Base-by-base conservation (phyloP, 495 filamentous ascomycete species). In the Neurospora tetrasperma region DNA sequence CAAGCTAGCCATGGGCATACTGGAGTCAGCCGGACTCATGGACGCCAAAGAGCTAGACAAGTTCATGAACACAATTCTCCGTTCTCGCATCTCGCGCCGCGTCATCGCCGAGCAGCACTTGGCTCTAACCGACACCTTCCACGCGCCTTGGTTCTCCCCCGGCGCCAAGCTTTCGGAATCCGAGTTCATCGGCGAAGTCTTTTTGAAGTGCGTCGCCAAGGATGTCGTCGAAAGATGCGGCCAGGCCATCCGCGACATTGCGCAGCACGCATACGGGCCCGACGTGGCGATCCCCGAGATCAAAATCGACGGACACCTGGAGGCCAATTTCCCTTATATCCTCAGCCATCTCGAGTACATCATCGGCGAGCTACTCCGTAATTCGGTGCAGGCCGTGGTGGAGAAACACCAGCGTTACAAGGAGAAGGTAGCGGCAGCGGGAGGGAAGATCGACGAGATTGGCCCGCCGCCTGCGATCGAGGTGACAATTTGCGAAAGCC, bases 91-190 rank as follows among this genome's bases (percentile, higher is more conserved):
- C 71, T 97, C 94, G 41, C 90, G 96, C 69, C 90, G 96, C 44
- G 95, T 98, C 70, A 99, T 99, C 78, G 96, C 95, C 43, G 96
- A 99, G 82, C 96, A 98, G 76, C 96, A 99, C 77, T 88, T 99
- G 39, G 93, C 96, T 8, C 86, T 99, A n/a, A 97, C 94, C 16
- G 94, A 98, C 76, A 98, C 94, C 10, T 98, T 97, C 84, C 90
- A 97, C 79, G 92, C 92, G 0, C 92, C 92, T 14, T 96, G 93
- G 89, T 94, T 97, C 85, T 97, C 94, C 72, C 92, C 93, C 14
- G 88, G 93, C 70, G 90, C 93, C 3, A 90, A 91, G 74, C 85
- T 88, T 59, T 86, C 86, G 35, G 91, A 94, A 73, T 85, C 90
- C 40, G 94, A 98, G 70, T 96, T 96, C 78, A 92, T 99, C 43